These are phyloP conservation scores for Huntiella savannae DNA, from an alignment of 2,329 filamentous ascomycete genomes.

Conservation along the genomic window DNA sequence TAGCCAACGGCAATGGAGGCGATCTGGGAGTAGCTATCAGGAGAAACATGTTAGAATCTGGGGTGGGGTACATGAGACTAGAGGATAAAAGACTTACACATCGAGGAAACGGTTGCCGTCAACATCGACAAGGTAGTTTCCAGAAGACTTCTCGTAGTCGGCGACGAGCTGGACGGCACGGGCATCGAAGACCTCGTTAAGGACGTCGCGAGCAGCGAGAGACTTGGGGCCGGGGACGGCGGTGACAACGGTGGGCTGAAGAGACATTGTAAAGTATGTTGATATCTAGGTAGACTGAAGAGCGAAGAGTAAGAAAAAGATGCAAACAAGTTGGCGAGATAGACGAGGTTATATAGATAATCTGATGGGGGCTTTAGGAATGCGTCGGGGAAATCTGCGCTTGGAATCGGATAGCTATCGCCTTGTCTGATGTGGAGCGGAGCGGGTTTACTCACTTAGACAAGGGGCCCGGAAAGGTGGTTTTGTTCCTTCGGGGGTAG, in stretches of 20 bases:
- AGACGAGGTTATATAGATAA: too few species aligned
- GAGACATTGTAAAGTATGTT: slow-evolving; percentile 7
- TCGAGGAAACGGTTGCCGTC: slow-evolving; percentile 31
- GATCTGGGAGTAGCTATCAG: slow-evolving; percentile 64
- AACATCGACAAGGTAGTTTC: slow-evolving; percentile 33
- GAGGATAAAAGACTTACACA: slow-evolving; percentile 20
- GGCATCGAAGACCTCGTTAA: slow-evolving; percentile 31
- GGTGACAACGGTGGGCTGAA: slow-evolving; percentile 19
- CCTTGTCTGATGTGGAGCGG: too few species aligned
- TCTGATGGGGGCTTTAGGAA: too few species aligned
- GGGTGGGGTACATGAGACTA: background rate
- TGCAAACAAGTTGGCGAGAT: background rate
- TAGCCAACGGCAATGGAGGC: slow-evolving; percentile 84
- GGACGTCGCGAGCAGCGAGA: slow-evolving; percentile 22
- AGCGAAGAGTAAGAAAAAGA: background rate
- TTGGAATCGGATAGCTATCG: background rate
- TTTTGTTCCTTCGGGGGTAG: too few species aligned
- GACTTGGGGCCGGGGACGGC: slow-evolving; percentile 23
- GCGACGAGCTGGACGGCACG: slow-evolving; percentile 33
- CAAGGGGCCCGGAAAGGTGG: background rate
- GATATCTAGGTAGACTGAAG: slow-evolving; percentile 9
- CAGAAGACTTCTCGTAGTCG: slow-evolving; percentile 31
- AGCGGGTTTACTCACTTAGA: too few species aligned
- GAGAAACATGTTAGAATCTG: background rate
- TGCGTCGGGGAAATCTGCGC: background rate